Conservation (phyloP, 768 basidiomycete species). For the Agrocybe pediades region DNA sequence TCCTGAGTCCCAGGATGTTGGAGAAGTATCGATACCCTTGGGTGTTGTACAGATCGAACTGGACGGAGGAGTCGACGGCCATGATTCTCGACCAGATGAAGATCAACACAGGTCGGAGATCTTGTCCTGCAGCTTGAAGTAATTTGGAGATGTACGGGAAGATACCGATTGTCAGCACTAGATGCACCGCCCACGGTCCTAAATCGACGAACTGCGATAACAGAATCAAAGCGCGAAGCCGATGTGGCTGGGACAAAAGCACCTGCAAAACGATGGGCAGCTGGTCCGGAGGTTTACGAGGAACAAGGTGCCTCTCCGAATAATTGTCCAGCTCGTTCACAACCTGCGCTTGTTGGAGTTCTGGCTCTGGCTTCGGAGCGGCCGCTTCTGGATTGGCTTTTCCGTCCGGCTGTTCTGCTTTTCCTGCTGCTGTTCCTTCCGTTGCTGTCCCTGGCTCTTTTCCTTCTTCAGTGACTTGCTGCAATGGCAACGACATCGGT, state of each 20-base stretch:
- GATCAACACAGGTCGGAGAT: slow-evolving; percentile 95
- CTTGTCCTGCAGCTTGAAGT: slow-evolving; percentile 90
- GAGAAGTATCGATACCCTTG: slow-evolving; percentile 88
- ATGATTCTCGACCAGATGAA: slow-evolving; percentile 99
- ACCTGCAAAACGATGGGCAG: slow-evolving; percentile 98
- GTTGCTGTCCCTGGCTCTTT: no score
- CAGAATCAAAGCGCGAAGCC: slow-evolving; percentile 92
- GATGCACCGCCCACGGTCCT: slow-evolving; percentile 97
- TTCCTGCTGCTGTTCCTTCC: no score
- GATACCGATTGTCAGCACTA: slow-evolving; percentile 94
- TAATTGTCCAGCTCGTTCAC: slow-evolving; percentile 17
- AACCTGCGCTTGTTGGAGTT: neutral
- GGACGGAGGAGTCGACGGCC: slow-evolving; percentile 93
- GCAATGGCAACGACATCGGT: slow-evolving; percentile 71
- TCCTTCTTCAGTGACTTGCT: slow-evolving; percentile 10
- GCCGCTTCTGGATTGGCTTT: no score
- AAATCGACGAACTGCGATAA: slow-evolving; percentile 97
- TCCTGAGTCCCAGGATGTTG: slow-evolving; percentile 67
- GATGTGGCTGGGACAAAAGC: slow-evolving; percentile 92
- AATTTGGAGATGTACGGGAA: slow-evolving; percentile 98
- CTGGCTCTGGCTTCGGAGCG: no score
- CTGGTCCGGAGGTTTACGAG: slow-evolving; percentile 93
- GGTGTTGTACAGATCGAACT: slow-evolving; percentile 84
- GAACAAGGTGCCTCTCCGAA: slow-evolving; percentile 57
- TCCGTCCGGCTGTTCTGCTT: neutral